Percentiles rank a stretch among this genome's conserved stretches.
Evolutionary conservation across 176 grass and related monocot genomes (phyloP).

Genomic region (Aegilops tauschii): DNA sequence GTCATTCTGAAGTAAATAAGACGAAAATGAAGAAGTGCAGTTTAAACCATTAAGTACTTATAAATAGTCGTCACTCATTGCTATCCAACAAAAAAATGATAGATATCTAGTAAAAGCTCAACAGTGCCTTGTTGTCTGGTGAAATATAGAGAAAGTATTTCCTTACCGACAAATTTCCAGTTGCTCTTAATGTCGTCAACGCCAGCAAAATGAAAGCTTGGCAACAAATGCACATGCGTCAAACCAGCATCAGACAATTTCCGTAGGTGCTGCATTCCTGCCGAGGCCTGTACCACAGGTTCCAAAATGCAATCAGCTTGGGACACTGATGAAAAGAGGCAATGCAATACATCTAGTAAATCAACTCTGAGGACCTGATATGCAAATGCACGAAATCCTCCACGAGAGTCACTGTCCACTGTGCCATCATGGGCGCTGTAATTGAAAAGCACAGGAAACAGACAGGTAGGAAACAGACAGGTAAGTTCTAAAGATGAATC

Average conservation of each 20-base stretch:
- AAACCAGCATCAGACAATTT: conserved; percentile 77
- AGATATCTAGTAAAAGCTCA: neutral
- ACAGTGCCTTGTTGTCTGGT: neutral
- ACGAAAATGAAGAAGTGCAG: neutral
- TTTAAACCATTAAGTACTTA: conserved; percentile 17
- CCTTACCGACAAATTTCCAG: conserved; percentile 78
- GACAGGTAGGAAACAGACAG: neutral
- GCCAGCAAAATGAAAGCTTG: conserved; percentile 84
- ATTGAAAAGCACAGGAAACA: conserved; percentile 20
- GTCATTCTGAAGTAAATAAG: neutral
- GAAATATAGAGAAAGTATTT: conserved; percentile 23
- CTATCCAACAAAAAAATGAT: conserved; percentile 20
- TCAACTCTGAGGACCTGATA: conserved; percentile 47
- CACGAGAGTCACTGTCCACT: conserved; percentile 53
- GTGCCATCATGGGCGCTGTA: conserved; percentile 60
- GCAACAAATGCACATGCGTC: conserved; percentile 89
- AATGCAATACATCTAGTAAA: neutral
- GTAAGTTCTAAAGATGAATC: neutral
- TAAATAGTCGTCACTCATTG: neutral
- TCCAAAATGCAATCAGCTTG: conserved; percentile 18
- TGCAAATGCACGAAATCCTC: conserved; percentile 75
- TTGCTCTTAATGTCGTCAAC: conserved; percentile 80
- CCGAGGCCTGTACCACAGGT: conserved; percentile 61
- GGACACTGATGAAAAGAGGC: neutral
- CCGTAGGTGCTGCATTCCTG: conserved; percentile 57